These are phyloP conservation scores for Kwoniella heveanensis DNA, from an alignment of 768 basidiomycete genomes.

Conservation along the genomic window DNA sequence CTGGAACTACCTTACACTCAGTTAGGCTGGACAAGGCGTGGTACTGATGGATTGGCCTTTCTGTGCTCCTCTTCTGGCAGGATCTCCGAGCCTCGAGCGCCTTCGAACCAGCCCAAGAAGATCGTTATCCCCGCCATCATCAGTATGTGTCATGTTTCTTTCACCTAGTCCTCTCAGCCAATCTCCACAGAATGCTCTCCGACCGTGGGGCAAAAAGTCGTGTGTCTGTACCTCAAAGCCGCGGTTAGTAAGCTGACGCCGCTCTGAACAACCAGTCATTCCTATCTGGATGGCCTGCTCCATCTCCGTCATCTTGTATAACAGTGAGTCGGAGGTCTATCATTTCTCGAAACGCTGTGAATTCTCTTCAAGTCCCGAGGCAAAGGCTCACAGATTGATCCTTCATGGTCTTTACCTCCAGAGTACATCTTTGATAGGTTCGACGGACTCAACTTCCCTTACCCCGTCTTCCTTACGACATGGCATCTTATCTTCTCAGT, in stretches of 20 bases:
- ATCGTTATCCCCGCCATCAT: slow-evolving; percentile 51
- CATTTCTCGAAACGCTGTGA: slow-evolving; percentile 38
- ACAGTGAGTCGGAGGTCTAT: slow-evolving; percentile 63
- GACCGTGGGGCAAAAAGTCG: too few species aligned
- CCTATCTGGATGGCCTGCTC: slow-evolving; percentile 91
- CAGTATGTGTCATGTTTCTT: slow-evolving; percentile 39
- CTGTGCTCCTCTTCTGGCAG: slow-evolving; percentile 9
- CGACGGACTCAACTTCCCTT: slow-evolving; percentile 70
- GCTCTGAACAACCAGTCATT: slow-evolving; percentile 55
- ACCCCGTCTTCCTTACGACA: slow-evolving; percentile 89
- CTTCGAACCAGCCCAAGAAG: slow-evolving; percentile 48
- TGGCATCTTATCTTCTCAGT: slow-evolving; percentile 73
- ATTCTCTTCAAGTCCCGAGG: background rate
- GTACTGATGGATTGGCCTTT: background rate
- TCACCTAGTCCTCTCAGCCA: too few species aligned
- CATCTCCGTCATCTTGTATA: slow-evolving; percentile 91
- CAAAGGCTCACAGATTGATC: slow-evolving; percentile 1
- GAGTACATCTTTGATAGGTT: slow-evolving; percentile 57
- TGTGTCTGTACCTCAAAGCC: too few species aligned
- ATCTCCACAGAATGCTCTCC: too few species aligned
- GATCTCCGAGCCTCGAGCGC: slow-evolving; percentile 32
- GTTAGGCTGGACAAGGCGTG: background rate
- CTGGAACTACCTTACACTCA: background rate
- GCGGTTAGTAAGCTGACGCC: too few species aligned
- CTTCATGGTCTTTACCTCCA: slow-evolving; percentile 6